Evolutionary conservation across 495 filamentous ascomycete genomes (phyloP).

Genomic region (Umbilicaria muhlenbergii): DNA sequence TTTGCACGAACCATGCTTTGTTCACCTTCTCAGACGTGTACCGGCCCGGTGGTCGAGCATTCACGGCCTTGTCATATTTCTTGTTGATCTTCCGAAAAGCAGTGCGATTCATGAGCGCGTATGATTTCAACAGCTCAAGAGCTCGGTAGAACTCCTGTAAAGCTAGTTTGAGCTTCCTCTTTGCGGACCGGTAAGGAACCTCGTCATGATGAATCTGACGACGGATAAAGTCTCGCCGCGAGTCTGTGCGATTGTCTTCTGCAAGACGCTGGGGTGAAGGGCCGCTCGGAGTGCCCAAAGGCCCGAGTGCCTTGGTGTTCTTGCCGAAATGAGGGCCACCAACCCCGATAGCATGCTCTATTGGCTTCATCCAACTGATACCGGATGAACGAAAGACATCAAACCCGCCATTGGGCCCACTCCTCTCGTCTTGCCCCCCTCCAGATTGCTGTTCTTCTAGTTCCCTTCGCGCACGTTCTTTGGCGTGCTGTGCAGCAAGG

Average conservation of each 20-base stretch:
- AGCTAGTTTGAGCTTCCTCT: conserved; percentile 78
- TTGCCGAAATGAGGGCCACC: conserved; percentile 32
- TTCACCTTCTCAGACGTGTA: conserved; percentile 92
- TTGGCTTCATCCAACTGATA: conserved; percentile 17
- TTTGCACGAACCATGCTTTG: conserved; percentile 77
- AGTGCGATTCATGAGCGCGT: conserved; percentile 72
- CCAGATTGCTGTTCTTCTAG: conserved; percentile 12
- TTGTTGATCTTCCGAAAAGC: conserved; percentile 98
- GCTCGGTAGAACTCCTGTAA: conserved; percentile 86
- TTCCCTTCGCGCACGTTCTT: conserved; percentile 15
- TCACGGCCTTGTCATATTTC: conserved; percentile 86
- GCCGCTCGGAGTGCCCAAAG: conserved; percentile 31
- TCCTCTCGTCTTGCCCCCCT: conserved; percentile 17
- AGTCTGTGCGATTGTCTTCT: conserved; percentile 22
- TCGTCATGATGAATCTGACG: conserved; percentile 35
- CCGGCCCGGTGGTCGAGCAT: conserved; percentile 56
- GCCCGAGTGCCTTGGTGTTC: conserved; percentile 37
- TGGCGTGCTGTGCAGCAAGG: conserved; percentile 19
- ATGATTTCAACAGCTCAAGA: conserved; percentile 81
- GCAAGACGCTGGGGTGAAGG: conserved; percentile 16
- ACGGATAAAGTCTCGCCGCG: conserved; percentile 46
- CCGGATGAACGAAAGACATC: conserved; percentile 1
- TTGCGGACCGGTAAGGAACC: conserved; percentile 69
- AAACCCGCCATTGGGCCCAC: not conserved
- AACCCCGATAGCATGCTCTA: conserved; percentile 17